A percentile compares a stretch with the other conserved stretches of the same genome.
Conservation (phyloP, 371 early-diverging fungal species). For the Blastocladiella emersonii region DNA sequence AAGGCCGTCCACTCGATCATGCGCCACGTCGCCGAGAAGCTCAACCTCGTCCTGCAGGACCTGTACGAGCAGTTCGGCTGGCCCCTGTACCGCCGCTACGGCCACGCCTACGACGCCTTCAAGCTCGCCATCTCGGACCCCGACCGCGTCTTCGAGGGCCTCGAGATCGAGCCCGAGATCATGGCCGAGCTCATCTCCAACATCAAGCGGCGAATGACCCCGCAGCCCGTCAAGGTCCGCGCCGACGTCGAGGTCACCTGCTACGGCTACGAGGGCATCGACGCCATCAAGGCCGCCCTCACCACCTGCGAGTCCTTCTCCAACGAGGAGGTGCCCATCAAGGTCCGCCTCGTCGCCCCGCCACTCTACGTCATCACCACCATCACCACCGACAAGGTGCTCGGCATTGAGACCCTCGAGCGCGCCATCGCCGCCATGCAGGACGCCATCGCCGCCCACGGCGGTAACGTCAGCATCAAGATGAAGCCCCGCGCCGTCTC, state of each 20-base stretch:
- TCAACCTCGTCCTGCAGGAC: conserved; percentile 61
- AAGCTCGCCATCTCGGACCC: conserved; percentile 77
- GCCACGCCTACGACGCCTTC: conserved; percentile 95
- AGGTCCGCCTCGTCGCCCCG: conserved; percentile 74
- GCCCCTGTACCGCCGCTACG: conserved; percentile 96
- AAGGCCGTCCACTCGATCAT: conserved; percentile 80
- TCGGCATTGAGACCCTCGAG: conserved; percentile 77
- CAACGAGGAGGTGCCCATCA: conserved; percentile 69
- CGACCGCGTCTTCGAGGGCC: conserved; percentile 70
- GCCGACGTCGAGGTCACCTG: conserved; percentile 97
- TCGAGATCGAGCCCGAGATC: conserved; percentile 48
- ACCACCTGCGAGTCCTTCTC: conserved; percentile 78
- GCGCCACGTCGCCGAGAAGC: conserved; percentile 87
- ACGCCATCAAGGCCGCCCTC: conserved; percentile 89
- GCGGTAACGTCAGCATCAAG: conserved; percentile 69
- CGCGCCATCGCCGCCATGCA: conserved; percentile 72
- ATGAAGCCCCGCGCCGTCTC: conserved; percentile 81
- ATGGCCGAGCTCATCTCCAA: conserved; percentile 62
- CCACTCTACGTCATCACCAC: conserved; percentile 91
- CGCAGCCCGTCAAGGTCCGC: conserved; percentile 92
- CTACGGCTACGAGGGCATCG: conserved; percentile 92
- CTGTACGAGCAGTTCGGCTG: conserved; percentile 87
- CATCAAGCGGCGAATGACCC: conserved; percentile 83
- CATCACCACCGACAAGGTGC: conserved; percentile 69
- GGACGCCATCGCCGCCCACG: conserved; percentile 52